Percentiles rank a stretch among this genome's conserved stretches.
Evolutionary conservation across 2,329 filamentous ascomycete species (phyloP).

Genomic region (Ophiostoma populinum): DNA sequence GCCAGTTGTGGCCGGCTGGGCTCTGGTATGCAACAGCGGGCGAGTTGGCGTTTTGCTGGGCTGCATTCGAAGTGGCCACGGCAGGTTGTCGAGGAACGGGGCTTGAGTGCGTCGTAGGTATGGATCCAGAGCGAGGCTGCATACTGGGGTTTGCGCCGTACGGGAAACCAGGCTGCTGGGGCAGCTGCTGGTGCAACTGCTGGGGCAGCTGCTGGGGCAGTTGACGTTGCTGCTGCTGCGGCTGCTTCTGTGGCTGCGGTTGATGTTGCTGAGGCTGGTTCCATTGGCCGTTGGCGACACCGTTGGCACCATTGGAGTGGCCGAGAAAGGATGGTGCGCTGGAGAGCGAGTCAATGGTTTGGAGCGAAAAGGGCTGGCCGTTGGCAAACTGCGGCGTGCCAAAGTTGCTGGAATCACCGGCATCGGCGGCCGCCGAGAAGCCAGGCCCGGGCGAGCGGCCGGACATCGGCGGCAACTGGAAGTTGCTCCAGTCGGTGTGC

Average conservation of each 20-base stretch:
- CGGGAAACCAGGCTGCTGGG: too few relatives aligned
- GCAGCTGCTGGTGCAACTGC: too few relatives aligned
- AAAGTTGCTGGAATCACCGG: background rate
- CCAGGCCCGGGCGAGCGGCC: constrained; percentile 3
- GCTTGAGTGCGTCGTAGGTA: background rate
- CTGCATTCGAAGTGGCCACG: background rate
- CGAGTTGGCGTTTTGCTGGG: background rate
- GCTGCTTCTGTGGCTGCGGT: too few relatives aligned
- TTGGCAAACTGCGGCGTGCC: background rate
- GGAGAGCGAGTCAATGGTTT: constrained; percentile 1
- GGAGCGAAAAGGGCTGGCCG: constrained; percentile 2
- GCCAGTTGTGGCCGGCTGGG: background rate
- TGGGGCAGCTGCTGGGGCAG: too few relatives aligned
- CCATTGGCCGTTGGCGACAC: too few relatives aligned
- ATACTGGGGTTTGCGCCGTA: background rate
- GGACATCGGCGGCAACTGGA: constrained; percentile 1
- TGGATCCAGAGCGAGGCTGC: background rate
- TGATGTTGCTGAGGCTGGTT: constrained; percentile 5
- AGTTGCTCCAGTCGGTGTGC: constrained; percentile 5
- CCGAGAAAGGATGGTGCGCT: constrained; percentile 2
- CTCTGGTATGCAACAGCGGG: background rate
- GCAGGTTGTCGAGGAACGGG: background rate
- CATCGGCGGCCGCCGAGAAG: background rate
- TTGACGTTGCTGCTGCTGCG: too few relatives aligned
- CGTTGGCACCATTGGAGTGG: too few relatives aligned